Percentiles rank a stretch among this genome's conserved stretches.
Evolutionary conservation across 768 basidiomycete genomes (phyloP).

Genomic region (Dendrothele bispora): DNA sequence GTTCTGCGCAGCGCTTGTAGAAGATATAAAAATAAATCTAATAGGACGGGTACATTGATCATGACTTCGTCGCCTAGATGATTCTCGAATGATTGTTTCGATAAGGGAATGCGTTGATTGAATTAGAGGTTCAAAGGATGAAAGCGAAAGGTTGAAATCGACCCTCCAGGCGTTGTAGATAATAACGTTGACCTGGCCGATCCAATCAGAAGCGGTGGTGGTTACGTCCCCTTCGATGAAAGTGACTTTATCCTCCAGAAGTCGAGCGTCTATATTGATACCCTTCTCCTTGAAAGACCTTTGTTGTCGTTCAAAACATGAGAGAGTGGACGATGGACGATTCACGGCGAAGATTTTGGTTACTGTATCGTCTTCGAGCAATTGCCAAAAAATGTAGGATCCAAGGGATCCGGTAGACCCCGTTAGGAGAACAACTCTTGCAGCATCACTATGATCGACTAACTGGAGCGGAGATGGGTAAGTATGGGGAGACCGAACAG

Average conservation of each 20-base stretch:
- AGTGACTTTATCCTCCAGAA: slow-evolving; percentile 10
- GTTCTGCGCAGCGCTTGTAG: slow-evolving; percentile 26
- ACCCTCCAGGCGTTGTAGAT: slow-evolving; percentile 38
- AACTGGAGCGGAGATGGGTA: background rate
- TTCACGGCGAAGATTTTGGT: slow-evolving; percentile 21
- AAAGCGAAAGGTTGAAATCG: slow-evolving; percentile 36
- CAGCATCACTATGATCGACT: background rate
- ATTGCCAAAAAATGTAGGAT: slow-evolving; percentile 18
- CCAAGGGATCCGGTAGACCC: slow-evolving; percentile 34
- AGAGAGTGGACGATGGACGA: slow-evolving; percentile 4
- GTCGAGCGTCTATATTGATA: slow-evolving; percentile 13
- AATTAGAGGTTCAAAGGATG: slow-evolving; percentile 34
- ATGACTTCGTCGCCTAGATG: too few relatives aligned
- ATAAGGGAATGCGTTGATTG: slow-evolving; percentile 26
- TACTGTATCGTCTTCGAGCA: slow-evolving; percentile 16
- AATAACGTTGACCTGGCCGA: slow-evolving; percentile 18
- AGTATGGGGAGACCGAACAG: background rate
- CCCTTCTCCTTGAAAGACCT: slow-evolving; percentile 18
- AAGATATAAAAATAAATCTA: slow-evolving; percentile 28
- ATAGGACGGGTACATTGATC: too few relatives aligned
- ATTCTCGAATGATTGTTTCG: slow-evolving; percentile 18
- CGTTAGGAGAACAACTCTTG: slow-evolving; percentile 23
- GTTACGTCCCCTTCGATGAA: background rate
- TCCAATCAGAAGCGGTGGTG: background rate
- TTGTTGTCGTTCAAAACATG: slow-evolving; percentile 16